Evolutionary conservation across 257 asterid species (phyloP).

Genomic region (Galeopsis tetrahit): DNA sequence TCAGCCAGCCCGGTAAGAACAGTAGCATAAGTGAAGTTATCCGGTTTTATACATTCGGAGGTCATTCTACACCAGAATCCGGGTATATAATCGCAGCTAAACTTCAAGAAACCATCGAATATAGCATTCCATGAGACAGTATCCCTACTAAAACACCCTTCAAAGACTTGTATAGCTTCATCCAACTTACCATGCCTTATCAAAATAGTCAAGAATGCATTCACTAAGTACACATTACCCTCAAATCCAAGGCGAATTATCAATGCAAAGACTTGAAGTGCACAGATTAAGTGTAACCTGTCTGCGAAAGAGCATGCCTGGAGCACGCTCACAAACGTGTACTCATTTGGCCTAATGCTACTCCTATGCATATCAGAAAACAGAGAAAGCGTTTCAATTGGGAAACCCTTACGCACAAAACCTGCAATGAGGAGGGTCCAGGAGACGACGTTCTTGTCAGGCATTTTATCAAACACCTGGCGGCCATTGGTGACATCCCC

Average conservation of each 20-base stretch:
- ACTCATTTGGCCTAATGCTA: constrained; percentile 60
- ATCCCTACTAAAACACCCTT: constrained; percentile 48
- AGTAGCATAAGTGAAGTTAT: constrained; percentile 67
- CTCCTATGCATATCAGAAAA: constrained; percentile 57
- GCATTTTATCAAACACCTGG: constrained; percentile 73
- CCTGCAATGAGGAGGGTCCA: constrained; percentile 83
- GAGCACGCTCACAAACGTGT: constrained; percentile 67
- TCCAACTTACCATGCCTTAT: constrained; percentile 53
- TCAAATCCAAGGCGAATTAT: constrained; percentile 61
- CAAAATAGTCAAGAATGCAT: constrained; percentile 61
- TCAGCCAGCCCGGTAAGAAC: constrained; percentile 73
- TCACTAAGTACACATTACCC: constrained; percentile 54
- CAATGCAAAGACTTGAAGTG: constrained; percentile 58
- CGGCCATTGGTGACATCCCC: constrained; percentile 44
- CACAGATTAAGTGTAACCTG: constrained; percentile 44
- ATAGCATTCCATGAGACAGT: constrained; percentile 80
- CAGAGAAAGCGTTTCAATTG: constrained; percentile 52
- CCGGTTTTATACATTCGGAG: constrained; percentile 58
- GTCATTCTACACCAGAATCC: constrained; percentile 61
- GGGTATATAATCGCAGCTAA: constrained; percentile 44
- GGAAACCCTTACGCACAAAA: constrained; percentile 59
- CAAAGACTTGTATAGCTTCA: constrained; percentile 57
- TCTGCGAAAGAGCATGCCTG: constrained; percentile 64
- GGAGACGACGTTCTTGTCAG: constrained; percentile 62
- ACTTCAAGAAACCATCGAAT: constrained; percentile 60